Evolutionary conservation across 2,329 filamentous ascomycete genomes (phyloP).

Genomic region (Exophiala spinifera): DNA sequence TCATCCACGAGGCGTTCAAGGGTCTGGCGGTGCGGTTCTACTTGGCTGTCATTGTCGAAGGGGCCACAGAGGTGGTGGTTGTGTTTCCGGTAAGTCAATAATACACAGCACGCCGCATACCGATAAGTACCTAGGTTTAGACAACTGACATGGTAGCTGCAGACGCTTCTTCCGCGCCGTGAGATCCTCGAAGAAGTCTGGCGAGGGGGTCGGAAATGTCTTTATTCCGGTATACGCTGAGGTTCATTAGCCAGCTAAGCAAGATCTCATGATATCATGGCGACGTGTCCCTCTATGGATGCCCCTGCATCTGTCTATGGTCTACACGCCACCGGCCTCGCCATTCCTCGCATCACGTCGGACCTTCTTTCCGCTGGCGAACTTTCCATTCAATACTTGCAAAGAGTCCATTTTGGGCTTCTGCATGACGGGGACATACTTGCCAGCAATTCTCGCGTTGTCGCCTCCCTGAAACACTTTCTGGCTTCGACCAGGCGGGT

Average conservation of each 20-base stretch:
- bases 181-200: constrained; percentile 82
- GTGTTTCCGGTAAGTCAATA: constrained; percentile 70
- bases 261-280: too few relatives aligned
- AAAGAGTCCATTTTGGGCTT: constrained; percentile 56
- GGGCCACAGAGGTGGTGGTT: constrained; percentile 84
- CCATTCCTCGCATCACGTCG: constrained; percentile 31
- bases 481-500: constrained; percentile 40
- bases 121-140: too few relatives aligned
- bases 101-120: neutral
- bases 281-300: constrained; percentile 8
- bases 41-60: constrained; percentile 83
- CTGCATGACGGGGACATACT: constrained; percentile 56
- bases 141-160: neutral
- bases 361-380: constrained; percentile 51
- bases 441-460: constrained; percentile 52
- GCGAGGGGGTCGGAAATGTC: constrained; percentile 76
- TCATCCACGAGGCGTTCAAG: constrained; percentile 91
- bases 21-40: constrained; percentile 91
- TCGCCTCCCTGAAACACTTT: constrained; percentile 60
- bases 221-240: constrained; percentile 60
- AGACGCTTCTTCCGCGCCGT: constrained; percentile 68
- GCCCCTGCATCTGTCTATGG: too few relatives aligned
- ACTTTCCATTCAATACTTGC: constrained; percentile 62
- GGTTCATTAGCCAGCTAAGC: neutral
- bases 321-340: constrained; percentile 14